Evolutionary conservation across 768 basidiomycete genomes (phyloP), one percentile per base, ranked within the genome.

Genomic region (Russula brevipes): DNA sequence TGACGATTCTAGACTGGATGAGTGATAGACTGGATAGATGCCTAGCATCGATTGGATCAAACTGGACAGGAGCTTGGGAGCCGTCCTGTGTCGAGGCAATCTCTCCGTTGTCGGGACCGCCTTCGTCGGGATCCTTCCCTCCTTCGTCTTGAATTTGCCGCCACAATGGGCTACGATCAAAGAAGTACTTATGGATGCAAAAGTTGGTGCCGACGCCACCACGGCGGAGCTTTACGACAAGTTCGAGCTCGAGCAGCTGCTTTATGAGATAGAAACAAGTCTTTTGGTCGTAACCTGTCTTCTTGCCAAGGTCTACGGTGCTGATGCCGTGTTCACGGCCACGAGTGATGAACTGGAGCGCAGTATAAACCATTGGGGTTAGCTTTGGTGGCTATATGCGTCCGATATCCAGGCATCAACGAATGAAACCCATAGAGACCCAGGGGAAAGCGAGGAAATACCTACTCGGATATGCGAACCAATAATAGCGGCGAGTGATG

Each of bases 191-290:
- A 76, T 93, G 93, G 50, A 96, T 84, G 70, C 83, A 85, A 63
- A 89, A 83, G 72, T 94, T 84, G 36, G 84, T 83, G 31, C 89
- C 88, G 16, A 89, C 80, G 17, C 90, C 89, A 10, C 86, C 86
- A 51, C 85, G 84, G 47, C 87, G 80, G n/a, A 87, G 85, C 74
- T 93, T 92, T 65, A 86, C 81, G 53, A 94, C 82, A 45, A 90
- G 77, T 69, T 82, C 85, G 57, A 95, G 77, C 56, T 87, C 85
- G 2, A 86, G 79, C 17, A 95, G 77, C 67, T 90, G 85, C 67
- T 85, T 83, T 61, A 92, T 83, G 61, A 93, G 82, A 74, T 95
- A 94, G 72, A 91, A 91, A 66, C 91, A 91, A 1, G 89, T 89
- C 74, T 94, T 94, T 71, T 91, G 90, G 70, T 94, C 92, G 69